Conservation (phyloP, 257 asterid species). For the Haberlea rhodopensis region DNA sequence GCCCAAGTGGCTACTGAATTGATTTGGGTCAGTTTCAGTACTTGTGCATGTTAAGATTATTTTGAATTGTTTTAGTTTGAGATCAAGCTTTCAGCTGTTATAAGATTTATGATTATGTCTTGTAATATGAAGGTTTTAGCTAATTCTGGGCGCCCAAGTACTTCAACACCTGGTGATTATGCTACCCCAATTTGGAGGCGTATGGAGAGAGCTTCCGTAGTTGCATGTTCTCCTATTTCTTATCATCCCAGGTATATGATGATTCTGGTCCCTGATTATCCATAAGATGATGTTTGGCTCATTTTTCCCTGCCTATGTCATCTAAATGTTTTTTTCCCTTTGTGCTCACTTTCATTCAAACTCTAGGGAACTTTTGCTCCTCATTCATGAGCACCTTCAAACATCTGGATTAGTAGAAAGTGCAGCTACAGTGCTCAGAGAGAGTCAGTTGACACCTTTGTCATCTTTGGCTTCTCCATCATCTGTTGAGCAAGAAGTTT, state of each 20-base stretch:
- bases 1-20: slow-evolving; percentile 87
- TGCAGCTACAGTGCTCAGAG: slow-evolving; percentile 72
- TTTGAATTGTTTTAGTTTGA: neutral
- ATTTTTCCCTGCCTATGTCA: neutral
- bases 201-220: slow-evolving; percentile 96
- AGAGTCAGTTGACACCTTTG: slow-evolving; percentile 85
- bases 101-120: slow-evolving; percentile 5
- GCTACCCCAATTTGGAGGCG: slow-evolving; percentile 95
- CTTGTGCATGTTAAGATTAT: too few species aligned
- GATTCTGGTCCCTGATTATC: slow-evolving; percentile 22
- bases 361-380: slow-evolving; percentile 86
- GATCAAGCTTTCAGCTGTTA: slow-evolving; percentile 3
- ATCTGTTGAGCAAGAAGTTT: slow-evolving; percentile 66
- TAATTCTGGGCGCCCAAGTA: slow-evolving; percentile 94
- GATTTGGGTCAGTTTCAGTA: slow-evolving; percentile 54
- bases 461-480: slow-evolving; percentile 86
- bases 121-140: slow-evolving; percentile 65
- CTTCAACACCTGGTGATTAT: slow-evolving; percentile 93
- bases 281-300: neutral
- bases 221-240: slow-evolving; percentile 96
- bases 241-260: slow-evolving; percentile 72
- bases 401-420: slow-evolving; percentile 77
- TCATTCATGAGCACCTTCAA: slow-evolving; percentile 90
- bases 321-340: slow-evolving; percentile 14
- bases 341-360: slow-evolving; percentile 13